Evolutionary conservation across 306 rosid species (phyloP), one percentile per base, ranked within the genome.

Genomic region (Calophaca sinica): DNA sequence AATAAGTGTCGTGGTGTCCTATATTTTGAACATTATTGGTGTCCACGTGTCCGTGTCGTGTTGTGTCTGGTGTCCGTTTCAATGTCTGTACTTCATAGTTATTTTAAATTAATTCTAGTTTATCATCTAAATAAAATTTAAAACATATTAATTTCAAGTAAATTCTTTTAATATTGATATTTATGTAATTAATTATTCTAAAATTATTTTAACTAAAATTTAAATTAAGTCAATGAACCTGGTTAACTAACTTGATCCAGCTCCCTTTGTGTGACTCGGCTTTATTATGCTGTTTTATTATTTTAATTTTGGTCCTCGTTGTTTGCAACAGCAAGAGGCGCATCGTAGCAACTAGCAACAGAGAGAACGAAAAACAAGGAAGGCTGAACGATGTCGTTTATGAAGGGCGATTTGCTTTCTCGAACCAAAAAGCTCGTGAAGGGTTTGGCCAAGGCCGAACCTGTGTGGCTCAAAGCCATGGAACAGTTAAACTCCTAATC

Each of bases 401-500:
- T 86, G 89, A 80, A 70, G 53, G 97, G 98, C 41, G 86, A 94
- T 82, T 79, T 94, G 80, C 85, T 94, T 63, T 67, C 79, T 14
- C 84, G 81, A 48, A 87, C 97, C 28, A 80, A 87, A 82, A 94
- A 89, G 93, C 91, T 94, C 9, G 96, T 91, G 28, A 91, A 89
- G 84, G 98, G 98, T 51, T 62, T 88, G 66, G 98, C 97, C 75
- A 84, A 66, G 80, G 81, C 91, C 0, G 90, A 94, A 82, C 97
- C 98, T 13, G 53, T 84, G 45, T 94, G 97, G 97, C 92, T 91
- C 84, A 94, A 94, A 86, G 98, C 96, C 82, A 91, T 91, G 98
- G 93, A 91, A 77, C 90, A 83, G 97, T 91, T 41, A 31, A 87
- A 76, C 62, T 62, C 38, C 55, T 54, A 28, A 42, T 78, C 65